Percentiles rank a stretch among this genome's conserved stretches.
phyloP scores from a whole-genome alignment of 768 basidiomycete genomes.

The Rhizopogon vinicolor region DNA sequence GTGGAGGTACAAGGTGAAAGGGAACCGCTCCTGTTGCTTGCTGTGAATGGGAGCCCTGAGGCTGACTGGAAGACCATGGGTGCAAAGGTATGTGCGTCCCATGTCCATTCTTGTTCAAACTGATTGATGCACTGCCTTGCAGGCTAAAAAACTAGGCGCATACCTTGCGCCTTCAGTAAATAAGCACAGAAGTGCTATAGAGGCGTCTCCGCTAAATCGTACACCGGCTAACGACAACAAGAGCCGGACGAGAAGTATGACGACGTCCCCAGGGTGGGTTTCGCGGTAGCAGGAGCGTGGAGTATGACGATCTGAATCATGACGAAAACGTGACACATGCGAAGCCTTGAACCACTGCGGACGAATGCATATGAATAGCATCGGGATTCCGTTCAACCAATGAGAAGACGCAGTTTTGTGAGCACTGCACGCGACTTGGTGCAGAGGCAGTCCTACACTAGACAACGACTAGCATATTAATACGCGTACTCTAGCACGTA shows the following conservation, averaged over 20 bases:
- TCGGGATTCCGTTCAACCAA: not conserved
- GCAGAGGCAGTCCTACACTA: not conserved
- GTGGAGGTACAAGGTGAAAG: conserved; percentile 21
- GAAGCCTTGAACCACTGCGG: not conserved
- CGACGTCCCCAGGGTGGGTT: conserved; percentile 24
- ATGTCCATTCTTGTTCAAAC: not conserved
- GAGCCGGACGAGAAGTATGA: conserved; percentile 20
- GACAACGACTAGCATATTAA: not conserved
- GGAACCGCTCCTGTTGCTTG: conserved; percentile 66
- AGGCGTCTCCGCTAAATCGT: conserved; percentile 2
- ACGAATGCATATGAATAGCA: not conserved
- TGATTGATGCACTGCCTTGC: not conserved
- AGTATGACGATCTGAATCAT: not conserved
- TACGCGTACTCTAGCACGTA: not conserved
- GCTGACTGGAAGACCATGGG: conserved; percentile 68
- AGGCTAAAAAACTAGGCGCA: conserved; percentile 27
- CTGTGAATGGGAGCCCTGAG: conserved; percentile 54
- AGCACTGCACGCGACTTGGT: not conserved
- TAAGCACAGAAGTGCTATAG: conserved; percentile 28
- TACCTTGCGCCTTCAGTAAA: conserved; percentile 34
- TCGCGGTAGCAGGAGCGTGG: not conserved
- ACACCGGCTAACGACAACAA: conserved; percentile 9
- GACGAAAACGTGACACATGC: not conserved
- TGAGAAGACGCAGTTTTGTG: not conserved
- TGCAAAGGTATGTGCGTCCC: conserved; percentile 42